A percentile compares a stretch with the other conserved stretches of the same genome.
Conservation (phyloP, 176 grass and related monocot genomes). For the Cocos nucifera region DNA sequence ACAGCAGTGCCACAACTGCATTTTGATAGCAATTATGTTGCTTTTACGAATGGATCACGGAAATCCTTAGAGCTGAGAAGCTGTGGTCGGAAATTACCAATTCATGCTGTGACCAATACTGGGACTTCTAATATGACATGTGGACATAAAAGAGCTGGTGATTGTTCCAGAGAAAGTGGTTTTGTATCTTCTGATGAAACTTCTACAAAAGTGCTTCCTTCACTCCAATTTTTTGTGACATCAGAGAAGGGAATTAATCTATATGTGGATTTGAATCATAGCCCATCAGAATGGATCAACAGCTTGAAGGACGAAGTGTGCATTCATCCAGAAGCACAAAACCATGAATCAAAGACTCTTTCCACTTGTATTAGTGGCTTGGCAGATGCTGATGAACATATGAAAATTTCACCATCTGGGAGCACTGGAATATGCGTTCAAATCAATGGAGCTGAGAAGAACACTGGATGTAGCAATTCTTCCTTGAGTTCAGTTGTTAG, state of each 20-base stretch:
- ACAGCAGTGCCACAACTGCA: slow-evolving; percentile 19
- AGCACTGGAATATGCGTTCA: slow-evolving; percentile 32
- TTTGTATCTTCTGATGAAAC: slow-evolving; percentile 1
- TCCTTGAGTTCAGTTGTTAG: slow-evolving; percentile 59
- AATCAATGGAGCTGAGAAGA: slow-evolving; percentile 29
- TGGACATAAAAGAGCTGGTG: slow-evolving; percentile 13
- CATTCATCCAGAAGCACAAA: slow-evolving; percentile 17
- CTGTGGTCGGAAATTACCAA: background rate
- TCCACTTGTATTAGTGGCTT: slow-evolving; percentile 43
- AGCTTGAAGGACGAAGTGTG: slow-evolving; percentile 45
- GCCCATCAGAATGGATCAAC: slow-evolving; percentile 38
- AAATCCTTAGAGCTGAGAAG: slow-evolving; percentile 2
- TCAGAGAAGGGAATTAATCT: slow-evolving; percentile 75
- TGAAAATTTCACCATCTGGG: slow-evolving; percentile 17
- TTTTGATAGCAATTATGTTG: slow-evolving; percentile 21
- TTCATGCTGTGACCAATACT: background rate
- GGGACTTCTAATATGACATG: background rate
- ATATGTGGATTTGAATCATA: slow-evolving; percentile 67
- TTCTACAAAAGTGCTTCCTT: slow-evolving; percentile 28
- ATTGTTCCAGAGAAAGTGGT: background rate
- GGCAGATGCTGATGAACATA: slow-evolving; percentile 33
- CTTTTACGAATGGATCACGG: slow-evolving; percentile 15
- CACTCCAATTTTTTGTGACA: slow-evolving; percentile 62
- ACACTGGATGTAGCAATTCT: slow-evolving; percentile 39
- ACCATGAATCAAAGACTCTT: slow-evolving; percentile 27